Percentiles rank a stretch among this genome's conserved stretches.
These are phyloP conservation scores for Pichia sp. DNA, from an alignment of 1,139 yeast genomes.

Conservation along the genomic window DNA sequence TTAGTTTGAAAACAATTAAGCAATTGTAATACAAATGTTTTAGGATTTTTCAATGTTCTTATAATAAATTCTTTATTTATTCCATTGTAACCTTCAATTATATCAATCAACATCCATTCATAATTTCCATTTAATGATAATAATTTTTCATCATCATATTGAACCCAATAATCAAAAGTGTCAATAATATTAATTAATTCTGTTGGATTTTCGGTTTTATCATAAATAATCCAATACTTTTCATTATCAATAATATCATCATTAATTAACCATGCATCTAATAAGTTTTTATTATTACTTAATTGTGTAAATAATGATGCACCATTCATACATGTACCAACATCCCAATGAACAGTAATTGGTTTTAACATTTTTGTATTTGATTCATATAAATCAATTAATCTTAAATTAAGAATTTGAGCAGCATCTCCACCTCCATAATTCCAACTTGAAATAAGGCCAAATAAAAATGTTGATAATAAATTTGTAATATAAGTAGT, in stretches of 20 bases:
- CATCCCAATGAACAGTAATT: conserved; percentile 62
- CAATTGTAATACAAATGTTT: not conserved
- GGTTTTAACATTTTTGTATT: conserved; percentile 11
- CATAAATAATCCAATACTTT: conserved; percentile 46
- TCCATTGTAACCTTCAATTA: conserved; percentile 28
- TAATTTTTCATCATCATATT: conserved; percentile 34
- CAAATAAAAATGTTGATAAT: conserved; percentile 25
- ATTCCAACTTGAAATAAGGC: conserved; percentile 60
- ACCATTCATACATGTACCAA: conserved; percentile 85
- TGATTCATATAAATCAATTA: conserved; percentile 21
- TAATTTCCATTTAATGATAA: conserved; percentile 21
- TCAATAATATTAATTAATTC: conserved; percentile 26
- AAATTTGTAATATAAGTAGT: conserved; percentile 30
- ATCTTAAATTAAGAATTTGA: conserved; percentile 41
- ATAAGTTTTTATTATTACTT: conserved; percentile 7
- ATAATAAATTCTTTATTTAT: not conserved
- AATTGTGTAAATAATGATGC: conserved; percentile 53
- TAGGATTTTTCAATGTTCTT: conserved; percentile 3
- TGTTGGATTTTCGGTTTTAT: conserved; percentile 57
- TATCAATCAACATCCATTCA: conserved; percentile 37
- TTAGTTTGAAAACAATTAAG: not conserved
- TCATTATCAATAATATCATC: conserved; percentile 37
- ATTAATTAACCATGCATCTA: conserved; percentile 22
- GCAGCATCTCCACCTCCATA: conserved; percentile 90
- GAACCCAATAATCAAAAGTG: conserved; percentile 51